Evolutionary conservation across 306 rosid species (phyloP).

Genomic region (Dalbergia cultrata): DNA sequence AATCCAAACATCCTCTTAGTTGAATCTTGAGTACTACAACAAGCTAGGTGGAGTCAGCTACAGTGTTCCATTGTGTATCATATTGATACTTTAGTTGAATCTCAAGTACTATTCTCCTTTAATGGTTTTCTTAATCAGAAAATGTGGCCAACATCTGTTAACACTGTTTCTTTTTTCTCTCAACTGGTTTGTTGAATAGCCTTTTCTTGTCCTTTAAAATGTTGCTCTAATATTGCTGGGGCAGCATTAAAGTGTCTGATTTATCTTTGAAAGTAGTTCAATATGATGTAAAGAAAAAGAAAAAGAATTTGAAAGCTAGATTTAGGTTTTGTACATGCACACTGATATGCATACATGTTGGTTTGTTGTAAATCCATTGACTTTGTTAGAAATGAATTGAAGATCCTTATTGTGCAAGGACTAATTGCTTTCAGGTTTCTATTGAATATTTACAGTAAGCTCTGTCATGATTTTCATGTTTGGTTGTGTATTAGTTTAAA

Average conservation of each 20-base stretch:
- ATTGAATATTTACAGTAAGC: slow-evolving; percentile 8
- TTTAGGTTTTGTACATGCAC: not conserved
- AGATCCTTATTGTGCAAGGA: not conserved
- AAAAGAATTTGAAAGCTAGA: not conserved
- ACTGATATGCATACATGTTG: not conserved
- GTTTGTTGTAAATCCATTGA: not conserved
- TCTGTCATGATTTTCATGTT: slow-evolving; percentile 3
- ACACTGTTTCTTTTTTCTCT: too few species aligned
- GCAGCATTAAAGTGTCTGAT: slow-evolving; percentile 10
- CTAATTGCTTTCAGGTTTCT: slow-evolving; percentile 11
- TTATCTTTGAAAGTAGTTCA: slow-evolving; percentile 18
- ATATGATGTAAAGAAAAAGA: not conserved
- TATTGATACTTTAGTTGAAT: too few species aligned
- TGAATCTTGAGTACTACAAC: too few species aligned
- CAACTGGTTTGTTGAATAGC: not conserved
- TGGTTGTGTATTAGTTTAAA: not conserved
- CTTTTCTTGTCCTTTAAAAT: not conserved
- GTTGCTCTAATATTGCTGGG: not conserved
- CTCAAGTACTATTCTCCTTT: too few species aligned
- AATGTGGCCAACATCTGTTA: too few species aligned
- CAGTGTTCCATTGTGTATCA: too few species aligned
- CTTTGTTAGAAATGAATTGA: slow-evolving; percentile 2
- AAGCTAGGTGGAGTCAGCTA: too few species aligned
- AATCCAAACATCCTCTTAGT: too few species aligned
- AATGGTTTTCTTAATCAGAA: too few species aligned